Conservation (phyloP, 2,329 filamentous ascomycete species). For the Macrophomina pseudophaseolina region DNA sequence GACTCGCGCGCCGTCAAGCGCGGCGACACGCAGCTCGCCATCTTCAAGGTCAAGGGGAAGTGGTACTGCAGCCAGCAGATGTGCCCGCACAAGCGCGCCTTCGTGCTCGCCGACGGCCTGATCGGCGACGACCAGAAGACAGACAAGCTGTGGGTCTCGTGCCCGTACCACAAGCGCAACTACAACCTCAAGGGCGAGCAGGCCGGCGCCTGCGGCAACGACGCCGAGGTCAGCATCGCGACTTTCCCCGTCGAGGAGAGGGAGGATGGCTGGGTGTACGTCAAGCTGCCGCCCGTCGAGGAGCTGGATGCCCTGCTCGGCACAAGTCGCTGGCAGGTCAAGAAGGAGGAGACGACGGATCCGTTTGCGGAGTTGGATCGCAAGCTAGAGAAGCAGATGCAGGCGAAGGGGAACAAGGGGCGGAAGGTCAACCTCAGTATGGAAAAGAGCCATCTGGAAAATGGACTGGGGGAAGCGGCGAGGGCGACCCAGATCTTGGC, state of each 20-base stretch:
- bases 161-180: constrained; percentile 89
- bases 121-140: constrained; percentile 69
- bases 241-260: constrained; percentile 80
- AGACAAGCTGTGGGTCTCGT: constrained; percentile 80
- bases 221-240: constrained; percentile 76
- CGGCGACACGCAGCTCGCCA: constrained; percentile 84
- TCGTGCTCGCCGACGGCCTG: constrained; percentile 85
- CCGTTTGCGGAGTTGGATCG: constrained; percentile 63
- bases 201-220: constrained; percentile 75
- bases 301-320: constrained; percentile 81
- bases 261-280: constrained; percentile 76
- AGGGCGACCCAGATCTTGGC: constrained; percentile 53
- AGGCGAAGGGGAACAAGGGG: constrained; percentile 60
- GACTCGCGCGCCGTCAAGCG: constrained; percentile 80
- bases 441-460: constrained; percentile 47
- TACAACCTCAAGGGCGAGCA: constrained; percentile 72
- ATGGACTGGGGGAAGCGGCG: constrained; percentile 49
- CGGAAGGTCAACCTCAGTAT: constrained; percentile 36
- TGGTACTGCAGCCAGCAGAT: constrained; percentile 92
- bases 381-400: constrained; percentile 53
- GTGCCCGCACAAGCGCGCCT: constrained; percentile 91
- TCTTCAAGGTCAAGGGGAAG: constrained; percentile 80
- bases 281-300: constrained; percentile 78
- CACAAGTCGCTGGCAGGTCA: constrained; percentile 78
- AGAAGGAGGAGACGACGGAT: constrained; percentile 67